Base-by-base conservation (phyloP, 2,329 filamentous ascomycete genomes). In the Xylaria digitata region DNA sequence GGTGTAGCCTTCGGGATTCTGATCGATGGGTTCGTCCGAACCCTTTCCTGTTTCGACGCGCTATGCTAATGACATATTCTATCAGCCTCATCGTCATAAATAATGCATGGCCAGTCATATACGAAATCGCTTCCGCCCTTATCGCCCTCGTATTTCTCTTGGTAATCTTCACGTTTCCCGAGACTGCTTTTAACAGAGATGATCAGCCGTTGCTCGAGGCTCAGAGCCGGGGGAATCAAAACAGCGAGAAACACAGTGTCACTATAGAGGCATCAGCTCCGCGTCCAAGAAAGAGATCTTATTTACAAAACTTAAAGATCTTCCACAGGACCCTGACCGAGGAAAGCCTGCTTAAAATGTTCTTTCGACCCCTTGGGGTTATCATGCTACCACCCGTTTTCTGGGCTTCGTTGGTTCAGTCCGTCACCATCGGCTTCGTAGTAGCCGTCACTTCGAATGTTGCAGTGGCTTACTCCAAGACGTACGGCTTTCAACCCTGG, bases 401-500 rank as follows among this genome's bases (percentile, higher is more conserved):
- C 2, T 88, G 85, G 85, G 84, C 84, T 2, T 83, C 85, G 11
- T 76, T 87, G 2, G 82, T 86, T 19, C 81, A 85, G 76, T 80
- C 85, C 1, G 84, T 84, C 2, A 86, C 85, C 1, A 85, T 88
- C 61, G 85, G 85, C 0, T 87, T 87, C 72, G 74, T 86, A 1
- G 83, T 86, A 0, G 85, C 85, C 15, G 83, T 88, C 11, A 82
- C 84, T 0, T 84, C 86, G 50, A 87, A 87, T 61, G 84, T 83
- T 2, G 79, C 80, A 3, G 68, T 79, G 0, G 83, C 84, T 0
- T 86, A 81, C 69, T 40, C 74, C 2, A 66, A 72, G 1, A 75
- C 82, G 0, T 85, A 85, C 67, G 76, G 72, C 23, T 84, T 86
- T 61, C 65, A 79, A 61, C 71, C 82, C 0, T 85, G 78, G 73